Base-by-base conservation (phyloP, 75 land plant species). In the Sequoiadendron giganteum region DNA sequence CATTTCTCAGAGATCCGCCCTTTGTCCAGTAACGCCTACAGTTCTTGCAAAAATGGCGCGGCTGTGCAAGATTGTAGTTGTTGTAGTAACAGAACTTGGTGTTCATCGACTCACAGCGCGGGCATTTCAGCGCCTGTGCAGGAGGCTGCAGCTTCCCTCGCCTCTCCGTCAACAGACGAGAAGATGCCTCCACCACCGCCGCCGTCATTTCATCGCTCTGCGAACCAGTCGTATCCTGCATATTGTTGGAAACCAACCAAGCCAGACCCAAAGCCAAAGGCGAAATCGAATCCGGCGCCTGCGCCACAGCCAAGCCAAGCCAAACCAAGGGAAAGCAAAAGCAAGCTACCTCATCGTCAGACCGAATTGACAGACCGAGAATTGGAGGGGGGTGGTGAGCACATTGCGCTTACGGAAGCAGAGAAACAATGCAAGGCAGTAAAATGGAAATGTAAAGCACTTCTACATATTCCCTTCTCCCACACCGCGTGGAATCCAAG, bases 1-100 rank as follows among this genome's bases (percentile, higher is more conserved):
- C 89, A 39, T 88, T 88, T 39, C 89, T 34, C 38, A 88, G 90
- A n/a, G 77, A 39, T 40, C 89, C 89, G 18, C 89, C 89, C 25
- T 58, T 48, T 15, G 89, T 88, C 89, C 87, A 86, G 10, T 75
- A 86, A 11, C 87, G 86, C 25, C 87, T 10, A 10, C 87, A 86
- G 48, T 25, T 86, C 32, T 79, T 72, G 87, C 87, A 86, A 32
- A 86, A 86, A 83, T 79, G 48, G 10, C 87, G 43, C 3, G 87
- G 87, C 36, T 86, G 87, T 6, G 78, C 30, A 45, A 86, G 43
- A 43, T 83, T 86, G 87, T 79, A 72, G 52, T 86, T 86, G 48
- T 86, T 86, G 86, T 80, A 86, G 52, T 86, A 86, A 32, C 84
- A 86, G 54, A 86, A 86, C 84, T 86, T 86, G 3, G 88, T 87